Conservation (phyloP, 2,329 filamentous ascomycete genomes). For the Colletotrichum sp. region DNA sequence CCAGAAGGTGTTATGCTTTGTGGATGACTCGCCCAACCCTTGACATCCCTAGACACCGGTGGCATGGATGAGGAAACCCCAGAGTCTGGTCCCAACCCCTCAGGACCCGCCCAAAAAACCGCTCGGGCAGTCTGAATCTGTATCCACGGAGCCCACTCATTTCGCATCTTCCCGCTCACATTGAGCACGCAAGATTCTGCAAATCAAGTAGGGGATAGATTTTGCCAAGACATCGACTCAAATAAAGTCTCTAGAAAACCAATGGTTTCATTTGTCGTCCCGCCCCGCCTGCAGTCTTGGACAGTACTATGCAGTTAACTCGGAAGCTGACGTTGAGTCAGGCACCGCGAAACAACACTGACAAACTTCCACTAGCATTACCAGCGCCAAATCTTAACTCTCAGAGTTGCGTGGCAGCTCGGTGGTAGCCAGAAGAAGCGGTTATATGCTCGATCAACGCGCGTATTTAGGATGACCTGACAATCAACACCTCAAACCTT, state of each 20-base stretch:
- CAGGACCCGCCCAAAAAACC: background rate
- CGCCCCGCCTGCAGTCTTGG: background rate
- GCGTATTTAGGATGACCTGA: background rate
- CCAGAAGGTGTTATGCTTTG: background rate
- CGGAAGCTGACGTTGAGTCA: background rate
- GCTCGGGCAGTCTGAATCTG: background rate
- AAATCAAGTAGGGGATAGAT: background rate
- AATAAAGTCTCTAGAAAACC: background rate
- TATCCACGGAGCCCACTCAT: background rate
- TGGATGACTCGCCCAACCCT: conserved; percentile 4
- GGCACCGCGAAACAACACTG: background rate
- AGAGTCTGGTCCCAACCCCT: background rate
- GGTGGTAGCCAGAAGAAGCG: background rate
- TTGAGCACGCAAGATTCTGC: background rate
- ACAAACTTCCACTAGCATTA: background rate
- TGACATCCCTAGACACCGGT: background rate
- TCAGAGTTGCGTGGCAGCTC: background rate
- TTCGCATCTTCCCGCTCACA: background rate
- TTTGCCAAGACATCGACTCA: background rate
- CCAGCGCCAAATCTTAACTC: background rate
- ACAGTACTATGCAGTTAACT: background rate
- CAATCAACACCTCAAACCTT: background rate
- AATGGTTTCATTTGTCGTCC: background rate
- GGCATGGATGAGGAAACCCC: background rate
- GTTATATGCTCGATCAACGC: background rate